Conservation (phyloP, 169 alveolate species). For the Babesia caballi region DNA sequence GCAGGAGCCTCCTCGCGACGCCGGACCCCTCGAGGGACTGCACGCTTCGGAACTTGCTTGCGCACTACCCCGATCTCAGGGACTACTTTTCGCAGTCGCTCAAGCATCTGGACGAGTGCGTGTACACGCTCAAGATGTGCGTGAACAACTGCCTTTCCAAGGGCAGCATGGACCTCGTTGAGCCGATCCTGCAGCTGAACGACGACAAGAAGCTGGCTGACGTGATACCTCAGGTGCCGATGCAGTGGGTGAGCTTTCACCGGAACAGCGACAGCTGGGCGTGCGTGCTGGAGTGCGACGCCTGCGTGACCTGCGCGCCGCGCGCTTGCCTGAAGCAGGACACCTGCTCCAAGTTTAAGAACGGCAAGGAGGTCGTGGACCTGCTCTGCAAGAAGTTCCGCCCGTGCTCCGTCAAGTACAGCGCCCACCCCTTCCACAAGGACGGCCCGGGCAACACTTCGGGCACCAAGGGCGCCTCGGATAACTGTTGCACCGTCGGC, state of each 20-base stretch:
- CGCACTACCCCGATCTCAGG: conserved; percentile 19
- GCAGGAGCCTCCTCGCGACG: not conserved
- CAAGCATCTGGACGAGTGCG: conserved; percentile 26
- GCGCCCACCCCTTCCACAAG: conserved; percentile 29
- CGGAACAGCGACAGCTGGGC: conserved; percentile 54
- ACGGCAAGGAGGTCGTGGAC: conserved; percentile 42
- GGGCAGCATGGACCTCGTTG: conserved; percentile 24
- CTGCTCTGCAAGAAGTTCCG: conserved; percentile 35
- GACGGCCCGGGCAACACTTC: conserved; percentile 18
- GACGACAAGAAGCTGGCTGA: conserved; percentile 29
- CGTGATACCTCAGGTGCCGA: conserved; percentile 41
- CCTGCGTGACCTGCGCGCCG: conserved; percentile 54
- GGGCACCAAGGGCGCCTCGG: not conserved
- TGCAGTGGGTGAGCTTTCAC: conserved; percentile 42
- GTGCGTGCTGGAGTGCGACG: conserved; percentile 44
- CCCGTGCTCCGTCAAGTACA: conserved; percentile 45
- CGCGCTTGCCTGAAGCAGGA: conserved; percentile 14
- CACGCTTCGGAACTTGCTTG: not conserved
- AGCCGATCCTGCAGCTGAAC: conserved; percentile 5
- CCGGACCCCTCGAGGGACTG: not conserved
- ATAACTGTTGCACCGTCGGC: conserved; percentile 30
- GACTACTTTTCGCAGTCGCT: conserved; percentile 6
- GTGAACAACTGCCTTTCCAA: not conserved
- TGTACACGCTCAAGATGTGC: conserved; percentile 26
- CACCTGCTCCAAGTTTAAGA: conserved; percentile 22